Conservation (phyloP, 768 basidiomycete genomes). For the Pulveroboletus frians region DNA sequence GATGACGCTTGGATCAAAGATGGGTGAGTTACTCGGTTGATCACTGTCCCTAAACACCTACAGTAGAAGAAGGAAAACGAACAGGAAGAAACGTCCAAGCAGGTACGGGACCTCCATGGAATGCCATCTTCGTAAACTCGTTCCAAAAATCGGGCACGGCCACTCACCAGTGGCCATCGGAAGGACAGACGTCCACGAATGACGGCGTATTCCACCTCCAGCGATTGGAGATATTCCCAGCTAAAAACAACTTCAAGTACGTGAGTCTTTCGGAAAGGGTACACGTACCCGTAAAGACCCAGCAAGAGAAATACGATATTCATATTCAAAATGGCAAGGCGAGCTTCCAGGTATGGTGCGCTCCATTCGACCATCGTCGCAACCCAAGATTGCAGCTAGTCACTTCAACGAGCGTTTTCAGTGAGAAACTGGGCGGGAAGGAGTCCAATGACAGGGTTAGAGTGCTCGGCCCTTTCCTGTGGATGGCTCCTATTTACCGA, state of each 20-base stretch:
- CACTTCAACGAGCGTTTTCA: not conserved
- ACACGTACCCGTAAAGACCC: slow-evolving; percentile 22
- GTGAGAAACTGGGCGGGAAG: not conserved
- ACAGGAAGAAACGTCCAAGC: slow-evolving; percentile 14
- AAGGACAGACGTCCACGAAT: slow-evolving; percentile 21
- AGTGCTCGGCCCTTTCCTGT: not conserved
- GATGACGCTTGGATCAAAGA: slow-evolving; percentile 6
- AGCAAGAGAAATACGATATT: slow-evolving; percentile 16
- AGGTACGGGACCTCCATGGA: slow-evolving; percentile 21
- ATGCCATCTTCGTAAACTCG: not conserved
- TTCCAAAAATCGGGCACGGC: not conserved
- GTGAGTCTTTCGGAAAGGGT: not conserved
- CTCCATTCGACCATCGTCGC: slow-evolving; percentile 22
- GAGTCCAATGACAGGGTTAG: not conserved
- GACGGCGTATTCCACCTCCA: slow-evolving; percentile 21
- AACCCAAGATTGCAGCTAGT: not conserved
- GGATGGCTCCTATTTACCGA: too few relatives aligned
- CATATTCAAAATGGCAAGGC: not conserved
- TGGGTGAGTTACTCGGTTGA: not conserved
- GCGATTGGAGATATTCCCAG: slow-evolving; percentile 23
- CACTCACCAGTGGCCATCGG: slow-evolving; percentile 24
- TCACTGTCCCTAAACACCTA: not conserved
- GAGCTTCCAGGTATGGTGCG: slow-evolving; percentile 1
- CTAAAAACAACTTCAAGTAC: slow-evolving; percentile 1
- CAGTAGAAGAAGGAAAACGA: slow-evolving; percentile 16